These are phyloP conservation scores for Thalia dealbata DNA, from an alignment of 176 grass and related monocot genomes.

Conservation along the genomic window DNA sequence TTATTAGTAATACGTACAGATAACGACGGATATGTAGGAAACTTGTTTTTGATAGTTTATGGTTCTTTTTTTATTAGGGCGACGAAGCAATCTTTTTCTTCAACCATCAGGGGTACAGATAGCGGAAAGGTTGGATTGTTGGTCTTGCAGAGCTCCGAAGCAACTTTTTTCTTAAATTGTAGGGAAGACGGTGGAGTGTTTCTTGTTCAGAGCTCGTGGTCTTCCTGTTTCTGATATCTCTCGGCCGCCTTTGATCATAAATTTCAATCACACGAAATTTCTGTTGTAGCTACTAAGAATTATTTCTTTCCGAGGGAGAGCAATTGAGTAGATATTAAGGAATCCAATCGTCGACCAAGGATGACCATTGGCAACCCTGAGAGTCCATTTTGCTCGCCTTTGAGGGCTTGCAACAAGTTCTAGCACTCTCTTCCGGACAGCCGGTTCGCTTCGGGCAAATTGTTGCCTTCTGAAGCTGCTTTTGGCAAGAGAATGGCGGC, in stretches of 20 bases:
- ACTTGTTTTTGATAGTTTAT: not conserved
- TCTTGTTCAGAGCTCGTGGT: not conserved
- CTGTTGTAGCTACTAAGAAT: not conserved
- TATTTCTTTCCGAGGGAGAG: not conserved
- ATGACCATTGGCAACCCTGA: not conserved
- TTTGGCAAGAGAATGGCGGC: slow-evolving; percentile 38
- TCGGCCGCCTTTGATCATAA: not conserved
- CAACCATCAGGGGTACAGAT: not conserved
- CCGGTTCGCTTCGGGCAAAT: not conserved
- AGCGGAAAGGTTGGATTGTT: not conserved
- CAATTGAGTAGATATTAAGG: not conserved
- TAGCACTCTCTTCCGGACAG: not conserved
- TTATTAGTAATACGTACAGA: not conserved
- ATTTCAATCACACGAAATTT: not conserved
- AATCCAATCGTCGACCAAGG: not conserved
- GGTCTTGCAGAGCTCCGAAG: not conserved
- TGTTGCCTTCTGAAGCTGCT: not conserved
- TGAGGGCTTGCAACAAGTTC: not conserved
- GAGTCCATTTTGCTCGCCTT: not conserved
- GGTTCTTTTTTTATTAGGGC: too few species aligned
- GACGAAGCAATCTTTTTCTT: not conserved
- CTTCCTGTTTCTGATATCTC: not conserved
- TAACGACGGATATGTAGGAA: not conserved
- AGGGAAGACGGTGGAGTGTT: not conserved
- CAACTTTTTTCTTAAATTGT: not conserved